phyloP scores from a whole-genome alignment of 257 asterid genomes.

The Jacaranda mimosifolia region DNA sequence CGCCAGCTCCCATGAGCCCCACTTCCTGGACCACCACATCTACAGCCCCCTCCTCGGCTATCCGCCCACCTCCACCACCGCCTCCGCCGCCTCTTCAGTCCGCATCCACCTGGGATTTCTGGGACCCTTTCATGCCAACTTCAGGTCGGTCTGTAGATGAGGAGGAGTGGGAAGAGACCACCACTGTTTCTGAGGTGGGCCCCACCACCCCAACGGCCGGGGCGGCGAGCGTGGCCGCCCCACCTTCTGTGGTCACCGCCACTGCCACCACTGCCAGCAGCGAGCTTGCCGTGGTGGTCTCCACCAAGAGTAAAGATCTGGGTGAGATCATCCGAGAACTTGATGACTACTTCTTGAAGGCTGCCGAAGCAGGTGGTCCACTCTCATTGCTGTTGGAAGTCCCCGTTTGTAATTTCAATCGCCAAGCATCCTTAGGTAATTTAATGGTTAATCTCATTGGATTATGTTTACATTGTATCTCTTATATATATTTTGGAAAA shows the following conservation, averaged over 20 bases:
- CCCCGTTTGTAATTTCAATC: constrained; percentile 68
- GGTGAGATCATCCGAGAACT: constrained; percentile 82
- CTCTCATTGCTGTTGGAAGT: constrained; percentile 81
- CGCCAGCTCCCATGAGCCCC: constrained; percentile 74
- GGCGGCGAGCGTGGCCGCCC: constrained; percentile 66
- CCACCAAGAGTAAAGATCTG: constrained; percentile 81
- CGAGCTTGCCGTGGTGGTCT: constrained; percentile 83
- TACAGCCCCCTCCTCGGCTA: constrained; percentile 57
- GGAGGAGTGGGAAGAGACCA: constrained; percentile 81
- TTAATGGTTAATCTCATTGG: neutral
- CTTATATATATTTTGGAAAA: too few relatives aligned
- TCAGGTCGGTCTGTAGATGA: constrained; percentile 68
- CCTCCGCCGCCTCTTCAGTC: constrained; percentile 69
- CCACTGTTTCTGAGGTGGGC: constrained; percentile 64
- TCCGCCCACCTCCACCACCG: constrained; percentile 81
- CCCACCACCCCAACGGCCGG: constrained; percentile 52
- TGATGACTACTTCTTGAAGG: constrained; percentile 85
- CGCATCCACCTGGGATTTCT: constrained; percentile 85
- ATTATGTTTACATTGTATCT: neutral
- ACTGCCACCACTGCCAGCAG: constrained; percentile 59
- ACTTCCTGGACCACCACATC: constrained; percentile 68
- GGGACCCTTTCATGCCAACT: constrained; percentile 91
- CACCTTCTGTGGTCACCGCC: constrained; percentile 67
- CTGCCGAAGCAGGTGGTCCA: constrained; percentile 86
- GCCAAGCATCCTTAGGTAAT: constrained; percentile 68